Percentiles rank a stretch among this genome's conserved stretches.
These are phyloP conservation scores for Fusarium sterilihyphosum DNA, from an alignment of 2,329 filamentous ascomycete species.

Conservation along the genomic window DNA sequence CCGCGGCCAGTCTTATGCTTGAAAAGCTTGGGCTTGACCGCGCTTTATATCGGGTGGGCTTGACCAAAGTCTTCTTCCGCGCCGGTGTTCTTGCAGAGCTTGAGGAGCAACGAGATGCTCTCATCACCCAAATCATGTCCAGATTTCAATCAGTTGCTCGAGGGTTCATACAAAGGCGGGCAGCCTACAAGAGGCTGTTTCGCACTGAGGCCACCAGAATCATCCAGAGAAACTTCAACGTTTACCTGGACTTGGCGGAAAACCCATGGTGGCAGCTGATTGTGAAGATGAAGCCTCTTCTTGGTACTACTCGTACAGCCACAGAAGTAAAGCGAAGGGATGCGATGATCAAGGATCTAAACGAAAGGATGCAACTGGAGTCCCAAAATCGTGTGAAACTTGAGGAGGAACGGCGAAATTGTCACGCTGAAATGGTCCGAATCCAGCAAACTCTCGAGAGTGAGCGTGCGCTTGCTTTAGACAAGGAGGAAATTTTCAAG, in stretches of 20 bases:
- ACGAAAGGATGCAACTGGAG: conserved; percentile 84
- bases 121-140: conserved; percentile 94
- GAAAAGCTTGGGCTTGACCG: conserved; percentile 88
- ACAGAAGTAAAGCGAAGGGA: conserved; percentile 95
- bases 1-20: conserved; percentile 84
- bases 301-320: conserved; percentile 90
- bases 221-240: conserved; percentile 92
- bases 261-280: conserved; percentile 99
- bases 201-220: conserved; percentile 94
- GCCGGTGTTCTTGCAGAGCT: conserved; percentile 95
- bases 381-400: conserved; percentile 78
- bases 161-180: conserved; percentile 87
- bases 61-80: conserved; percentile 98
- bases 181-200: conserved; percentile 93
- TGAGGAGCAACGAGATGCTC: conserved; percentile 91
- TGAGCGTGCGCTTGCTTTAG: conserved; percentile 91
- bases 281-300: conserved; percentile 91
- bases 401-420: conserved; percentile 90
- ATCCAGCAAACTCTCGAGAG: conserved; percentile 96
- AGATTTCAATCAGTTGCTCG: conserved; percentile 92
- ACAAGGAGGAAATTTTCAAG: conserved; percentile 99
- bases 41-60: conserved; percentile 88
- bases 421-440: conserved; percentile 85
- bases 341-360: conserved; percentile 88
- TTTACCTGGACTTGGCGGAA: conserved; percentile 87